Percentiles rank a stretch among this genome's conserved stretches.
These are phyloP conservation scores for Amaranthus palmeri DNA, from an alignment of 148 eudicot genomes.

Conservation along the genomic window DNA sequence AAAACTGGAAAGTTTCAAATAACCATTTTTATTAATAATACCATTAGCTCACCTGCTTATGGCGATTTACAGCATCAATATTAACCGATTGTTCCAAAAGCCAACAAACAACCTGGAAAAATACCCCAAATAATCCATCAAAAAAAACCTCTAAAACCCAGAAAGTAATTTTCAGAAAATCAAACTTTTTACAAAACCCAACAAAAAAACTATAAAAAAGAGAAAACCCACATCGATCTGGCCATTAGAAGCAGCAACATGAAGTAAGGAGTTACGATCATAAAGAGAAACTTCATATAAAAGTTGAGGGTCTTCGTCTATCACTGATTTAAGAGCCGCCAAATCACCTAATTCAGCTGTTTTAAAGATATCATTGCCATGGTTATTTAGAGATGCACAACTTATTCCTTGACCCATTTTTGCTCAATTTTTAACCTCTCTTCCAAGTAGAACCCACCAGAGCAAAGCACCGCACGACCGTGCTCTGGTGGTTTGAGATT, in stretches of 20 bases:
- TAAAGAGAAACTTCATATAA: constrained; percentile 41
- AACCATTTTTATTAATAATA: background rate
- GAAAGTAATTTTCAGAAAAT: background rate
- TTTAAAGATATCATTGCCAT: constrained; percentile 42
- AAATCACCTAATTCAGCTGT: constrained; percentile 69
- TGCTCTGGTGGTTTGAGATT: constrained; percentile 14
- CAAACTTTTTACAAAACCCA: constrained; percentile 3
- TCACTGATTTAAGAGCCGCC: constrained; percentile 30
- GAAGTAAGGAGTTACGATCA: constrained; percentile 83
- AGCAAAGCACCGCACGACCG: constrained; percentile 18
- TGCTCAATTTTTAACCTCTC: background rate
- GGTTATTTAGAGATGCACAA: constrained; percentile 38
- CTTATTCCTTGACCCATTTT: constrained; percentile 84
- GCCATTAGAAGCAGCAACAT: constrained; percentile 82
- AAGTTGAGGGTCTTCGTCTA: constrained; percentile 44
- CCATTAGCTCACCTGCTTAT: constrained; percentile 56
- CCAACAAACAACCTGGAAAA: constrained; percentile 53
- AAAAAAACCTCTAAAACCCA: constrained; percentile 9
- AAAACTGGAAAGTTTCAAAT: too few relatives aligned
- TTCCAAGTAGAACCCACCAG: background rate
- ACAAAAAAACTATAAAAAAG: background rate
- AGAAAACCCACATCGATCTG: constrained; percentile 70
- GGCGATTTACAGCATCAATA: constrained; percentile 78
- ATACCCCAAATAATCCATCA: constrained; percentile 7
- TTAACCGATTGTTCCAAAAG: constrained; percentile 67